phyloP scores from a whole-genome alignment of 1,139 yeast genomes.

The Geotrichum candidum region DNA sequence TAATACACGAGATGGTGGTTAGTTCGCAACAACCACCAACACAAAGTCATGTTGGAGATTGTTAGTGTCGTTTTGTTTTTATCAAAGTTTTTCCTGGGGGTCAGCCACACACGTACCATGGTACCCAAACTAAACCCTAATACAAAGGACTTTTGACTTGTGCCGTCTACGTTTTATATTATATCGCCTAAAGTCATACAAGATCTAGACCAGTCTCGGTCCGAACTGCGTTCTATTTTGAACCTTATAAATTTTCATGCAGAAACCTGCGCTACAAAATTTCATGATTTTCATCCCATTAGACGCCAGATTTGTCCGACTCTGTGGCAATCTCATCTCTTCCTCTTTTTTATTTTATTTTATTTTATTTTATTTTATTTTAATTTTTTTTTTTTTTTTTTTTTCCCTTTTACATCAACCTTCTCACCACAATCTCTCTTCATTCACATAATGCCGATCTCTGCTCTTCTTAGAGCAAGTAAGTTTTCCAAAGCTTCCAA shows the following conservation, averaged over 20 bases:
- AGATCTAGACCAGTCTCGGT: not conserved
- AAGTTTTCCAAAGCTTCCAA: not conserved
- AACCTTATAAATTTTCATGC: not conserved
- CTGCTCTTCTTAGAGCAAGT: slow-evolving; percentile 11
- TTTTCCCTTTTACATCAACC: not conserved
- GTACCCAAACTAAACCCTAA: not conserved
- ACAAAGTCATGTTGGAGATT: too few species aligned
- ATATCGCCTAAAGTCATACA: not conserved
- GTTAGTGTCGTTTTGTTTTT: not conserved
- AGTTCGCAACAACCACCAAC: too few species aligned
- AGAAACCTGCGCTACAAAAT: not conserved
- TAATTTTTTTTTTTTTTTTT: not conserved
- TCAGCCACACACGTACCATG: not conserved
- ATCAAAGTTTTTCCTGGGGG: not conserved
- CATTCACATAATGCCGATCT: slow-evolving; percentile 1
- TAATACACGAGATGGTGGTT: too few species aligned
- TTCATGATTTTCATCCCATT: not conserved
- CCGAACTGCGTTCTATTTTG: not conserved
- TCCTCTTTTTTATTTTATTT: not conserved
- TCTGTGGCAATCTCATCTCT: not conserved
- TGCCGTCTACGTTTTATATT: not conserved
- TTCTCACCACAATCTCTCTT: too few species aligned
- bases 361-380: not conserved
- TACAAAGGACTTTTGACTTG: not conserved
- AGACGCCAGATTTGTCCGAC: not conserved